A percentile compares a stretch with the other conserved stretches of the same genome.
Evolutionary conservation across 2,329 filamentous ascomycete genomes (phyloP).

Genomic region (Cryphonectria parasitica): DNA sequence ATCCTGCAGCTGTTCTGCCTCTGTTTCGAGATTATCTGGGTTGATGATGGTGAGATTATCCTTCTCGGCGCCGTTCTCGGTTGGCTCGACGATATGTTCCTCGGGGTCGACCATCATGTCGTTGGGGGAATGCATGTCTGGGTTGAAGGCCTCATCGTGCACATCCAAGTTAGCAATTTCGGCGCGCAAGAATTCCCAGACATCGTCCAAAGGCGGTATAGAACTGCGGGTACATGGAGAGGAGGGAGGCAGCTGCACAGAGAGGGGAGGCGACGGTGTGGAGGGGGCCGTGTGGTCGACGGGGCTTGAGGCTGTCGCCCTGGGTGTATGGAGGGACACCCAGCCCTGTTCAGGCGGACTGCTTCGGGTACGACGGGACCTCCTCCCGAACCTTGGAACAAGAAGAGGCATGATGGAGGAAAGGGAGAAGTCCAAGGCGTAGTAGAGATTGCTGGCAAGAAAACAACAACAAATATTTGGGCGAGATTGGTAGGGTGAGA

Average conservation of each 20-base stretch:
- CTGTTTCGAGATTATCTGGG: slow-evolving; percentile 55
- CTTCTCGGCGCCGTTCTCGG: slow-evolving; percentile 52
- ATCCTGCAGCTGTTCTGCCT: slow-evolving; percentile 52
- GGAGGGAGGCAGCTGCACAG: slow-evolving; percentile 17
- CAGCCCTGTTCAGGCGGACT: slow-evolving; percentile 21
- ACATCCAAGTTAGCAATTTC: slow-evolving; percentile 34
- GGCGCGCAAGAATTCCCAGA: slow-evolving; percentile 16
- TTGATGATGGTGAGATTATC: slow-evolving; percentile 59
- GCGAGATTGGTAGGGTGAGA: slow-evolving; percentile 12
- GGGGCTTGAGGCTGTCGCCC: slow-evolving; percentile 19
- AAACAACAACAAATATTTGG: slow-evolving; percentile 7
- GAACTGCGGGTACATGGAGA: slow-evolving; percentile 13
- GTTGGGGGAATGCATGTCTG: slow-evolving; percentile 56
- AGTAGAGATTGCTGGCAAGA: slow-evolving; percentile 18
- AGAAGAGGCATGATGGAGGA: slow-evolving; percentile 22
- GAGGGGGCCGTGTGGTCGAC: slow-evolving; percentile 41
- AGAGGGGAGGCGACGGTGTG: slow-evolving; percentile 15
- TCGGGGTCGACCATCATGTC: slow-evolving; percentile 61
- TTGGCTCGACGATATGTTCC: slow-evolving; percentile 53
- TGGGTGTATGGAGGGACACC: slow-evolving; percentile 17
- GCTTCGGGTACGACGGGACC: slow-evolving; percentile 27
- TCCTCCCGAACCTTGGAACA: slow-evolving; percentile 18
- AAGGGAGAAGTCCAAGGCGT: not conserved
- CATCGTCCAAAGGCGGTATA: slow-evolving; percentile 15
- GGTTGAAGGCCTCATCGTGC: slow-evolving; percentile 52